Evolutionary conservation across 2,329 filamentous ascomycete species (phyloP).

Genomic region (Xylaria multiplex): DNA sequence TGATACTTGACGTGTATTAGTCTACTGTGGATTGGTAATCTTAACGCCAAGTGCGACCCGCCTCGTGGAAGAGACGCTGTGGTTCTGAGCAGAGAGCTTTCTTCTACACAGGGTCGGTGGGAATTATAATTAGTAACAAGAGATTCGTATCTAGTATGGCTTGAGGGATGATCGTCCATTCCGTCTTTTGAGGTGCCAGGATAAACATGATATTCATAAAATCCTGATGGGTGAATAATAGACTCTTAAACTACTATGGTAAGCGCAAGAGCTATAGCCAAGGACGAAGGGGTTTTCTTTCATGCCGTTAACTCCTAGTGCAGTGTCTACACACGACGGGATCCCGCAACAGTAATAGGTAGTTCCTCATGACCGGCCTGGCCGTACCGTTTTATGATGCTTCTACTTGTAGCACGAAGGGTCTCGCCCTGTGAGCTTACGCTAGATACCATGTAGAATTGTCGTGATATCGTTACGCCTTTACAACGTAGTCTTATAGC

Average conservation of each 20-base stretch:
- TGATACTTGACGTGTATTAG: conserved; percentile 6
- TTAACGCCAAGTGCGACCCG: conserved; percentile 6
- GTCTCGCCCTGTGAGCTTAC: background rate
- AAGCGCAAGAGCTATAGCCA: background rate
- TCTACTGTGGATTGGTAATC: background rate
- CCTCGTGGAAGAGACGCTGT: background rate
- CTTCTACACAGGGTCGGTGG: background rate
- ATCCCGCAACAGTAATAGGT: conserved; percentile 1
- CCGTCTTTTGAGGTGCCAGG: background rate
- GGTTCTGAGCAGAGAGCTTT: background rate
- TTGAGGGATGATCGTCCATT: conserved; percentile 1
- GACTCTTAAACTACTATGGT: too few species aligned
- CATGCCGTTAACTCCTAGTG: background rate
- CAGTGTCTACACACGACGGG: background rate
- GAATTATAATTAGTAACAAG: conserved; percentile 26
- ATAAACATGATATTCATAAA: background rate
- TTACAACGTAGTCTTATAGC: background rate
- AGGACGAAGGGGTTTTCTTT: background rate
- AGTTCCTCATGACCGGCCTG: background rate
- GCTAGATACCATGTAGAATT: too few species aligned
- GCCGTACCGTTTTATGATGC: conserved; percentile 1
- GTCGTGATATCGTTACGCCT: background rate
- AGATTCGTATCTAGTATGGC: conserved; percentile 1
- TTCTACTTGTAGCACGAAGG: background rate
- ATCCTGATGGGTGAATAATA: background rate